Percentiles rank a stretch among this genome's conserved stretches.
Evolutionary conservation across 441 rosid genomes (phyloP).

Genomic region (Gossypium lobatum): DNA sequence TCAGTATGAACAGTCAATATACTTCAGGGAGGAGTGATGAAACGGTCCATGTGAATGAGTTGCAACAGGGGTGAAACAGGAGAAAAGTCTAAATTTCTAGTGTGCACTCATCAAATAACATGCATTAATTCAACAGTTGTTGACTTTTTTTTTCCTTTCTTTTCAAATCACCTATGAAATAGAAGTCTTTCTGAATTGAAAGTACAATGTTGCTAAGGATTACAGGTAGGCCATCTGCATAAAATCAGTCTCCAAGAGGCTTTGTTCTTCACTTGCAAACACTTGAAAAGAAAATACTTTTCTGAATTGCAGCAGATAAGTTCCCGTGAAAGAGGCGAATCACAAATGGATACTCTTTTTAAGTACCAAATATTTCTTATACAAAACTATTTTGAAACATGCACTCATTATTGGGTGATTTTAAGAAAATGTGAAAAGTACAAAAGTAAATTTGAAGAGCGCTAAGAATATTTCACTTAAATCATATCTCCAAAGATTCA

Average conservation of each 20-base stretch:
- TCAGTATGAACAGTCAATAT: neutral
- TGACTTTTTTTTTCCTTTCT: neutral
- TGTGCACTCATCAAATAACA: slow-evolving; percentile 18
- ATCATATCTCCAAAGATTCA: too few species aligned
- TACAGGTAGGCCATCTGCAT: neutral
- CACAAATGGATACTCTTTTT: too few species aligned
- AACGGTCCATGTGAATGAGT: neutral
- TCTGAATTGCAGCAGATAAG: neutral
- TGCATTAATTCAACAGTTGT: neutral
- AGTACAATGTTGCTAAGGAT: neutral
- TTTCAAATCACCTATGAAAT: too few species aligned
- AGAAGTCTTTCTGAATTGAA: too few species aligned
- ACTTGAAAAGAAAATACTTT: neutral
- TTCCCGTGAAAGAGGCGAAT: too few species aligned
- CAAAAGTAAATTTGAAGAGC: too few species aligned
- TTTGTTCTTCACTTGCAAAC: neutral
- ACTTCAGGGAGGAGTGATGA: neutral
- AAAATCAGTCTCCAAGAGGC: neutral
- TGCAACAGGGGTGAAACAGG: neutral
- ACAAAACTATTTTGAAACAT: too few species aligned
- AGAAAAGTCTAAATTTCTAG: slow-evolving; percentile 13
- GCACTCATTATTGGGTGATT: too few species aligned
- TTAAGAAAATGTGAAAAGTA: too few species aligned
- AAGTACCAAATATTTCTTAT: too few species aligned
- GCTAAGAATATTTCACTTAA: too few species aligned